Base-by-base conservation (phyloP, 192 early-diverging fungal species). In the Coemansia sp. region DNA sequence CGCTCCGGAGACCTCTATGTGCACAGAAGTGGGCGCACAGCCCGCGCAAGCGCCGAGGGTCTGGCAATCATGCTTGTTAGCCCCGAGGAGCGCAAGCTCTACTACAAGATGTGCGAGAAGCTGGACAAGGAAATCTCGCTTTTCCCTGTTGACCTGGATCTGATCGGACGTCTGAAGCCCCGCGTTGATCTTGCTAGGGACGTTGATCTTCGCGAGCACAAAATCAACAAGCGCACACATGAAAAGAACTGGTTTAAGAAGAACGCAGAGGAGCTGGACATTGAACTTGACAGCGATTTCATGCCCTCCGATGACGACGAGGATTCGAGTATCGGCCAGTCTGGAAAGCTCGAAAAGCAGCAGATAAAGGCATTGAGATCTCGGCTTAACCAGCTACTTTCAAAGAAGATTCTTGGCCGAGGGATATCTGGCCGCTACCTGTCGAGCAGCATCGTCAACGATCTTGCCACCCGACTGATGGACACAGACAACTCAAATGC, bases 1-100 rank as follows among this genome's bases (percentile, higher is more conserved):
- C 86, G 94, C 17, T 89, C 89, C 8, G 87, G 91, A 25, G 94
- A 98, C 44, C 84, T 95, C n/a, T 98, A 98, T 68, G 91, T 98
- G 28, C 96, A 98, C 72, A 85, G 96, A 10, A 89, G 88, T 67
- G 96, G 96, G 41, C 87, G 96, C 64, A 98, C 96, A 0, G 96
- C 94, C 7, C 88, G 96, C 64, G 94, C 90, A n/a, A 61, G 79
- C 29, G 82, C 74, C 19, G 89, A 92, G 56, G 96, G 96, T 58
- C 75, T 96, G 23, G 88, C 86, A 34, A 72, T 98, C 22, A 78
- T 94, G 81, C 70, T 98, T 41, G 87, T 85, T 61, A 87, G 88
- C 27, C 94, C 96, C 20, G 87, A 94, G 54, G 96, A 98, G 62
- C 67, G 86, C 22, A 83, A 84, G 47, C 64, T 89, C 27, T 96